Percentiles rank a stretch among this genome's conserved stretches.
Conservation (phyloP, 164 flowering plant species). For the Piper betle region DNA sequence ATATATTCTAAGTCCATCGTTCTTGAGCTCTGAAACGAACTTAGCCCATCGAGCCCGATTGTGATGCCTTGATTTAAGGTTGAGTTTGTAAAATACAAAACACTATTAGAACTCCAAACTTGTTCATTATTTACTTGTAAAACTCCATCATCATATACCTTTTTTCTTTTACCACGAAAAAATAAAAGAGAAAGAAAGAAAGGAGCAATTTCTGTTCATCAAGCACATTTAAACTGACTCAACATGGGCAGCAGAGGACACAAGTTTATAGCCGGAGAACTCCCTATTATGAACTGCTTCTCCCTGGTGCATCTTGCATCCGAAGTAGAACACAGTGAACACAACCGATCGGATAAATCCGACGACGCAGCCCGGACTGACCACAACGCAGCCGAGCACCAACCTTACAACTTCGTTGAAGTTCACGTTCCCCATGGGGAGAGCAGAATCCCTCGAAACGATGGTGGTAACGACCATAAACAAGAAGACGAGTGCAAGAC, state of each 20-base stretch:
- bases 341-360: conserved; percentile 6
- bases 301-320: conserved; percentile 13
- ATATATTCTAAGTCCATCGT: too few species aligned
- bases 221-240: too few species aligned
- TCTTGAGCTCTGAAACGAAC: too few species aligned
- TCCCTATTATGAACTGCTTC: conserved; percentile 7
- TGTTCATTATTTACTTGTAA: too few species aligned
- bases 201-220: too few species aligned
- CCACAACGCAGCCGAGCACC: background rate
- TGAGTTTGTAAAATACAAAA: too few species aligned
- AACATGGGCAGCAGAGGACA: background rate
- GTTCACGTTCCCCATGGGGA: background rate
- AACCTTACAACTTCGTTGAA: background rate
- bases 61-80: too few species aligned
- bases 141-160: too few species aligned
- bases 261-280: background rate
- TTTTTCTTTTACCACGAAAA: too few species aligned
- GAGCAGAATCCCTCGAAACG: background rate
- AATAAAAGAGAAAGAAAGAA: too few species aligned
- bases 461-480: background rate
- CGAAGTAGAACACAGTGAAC: conserved; percentile 13
- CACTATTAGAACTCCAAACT: too few species aligned
- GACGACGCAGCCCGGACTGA: conserved; percentile 4
- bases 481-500: conserved; percentile 5
- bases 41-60: too few species aligned